These are phyloP conservation scores for Simmondsia chinensis DNA, from an alignment of 148 eudicot genomes.

Conservation along the genomic window DNA sequence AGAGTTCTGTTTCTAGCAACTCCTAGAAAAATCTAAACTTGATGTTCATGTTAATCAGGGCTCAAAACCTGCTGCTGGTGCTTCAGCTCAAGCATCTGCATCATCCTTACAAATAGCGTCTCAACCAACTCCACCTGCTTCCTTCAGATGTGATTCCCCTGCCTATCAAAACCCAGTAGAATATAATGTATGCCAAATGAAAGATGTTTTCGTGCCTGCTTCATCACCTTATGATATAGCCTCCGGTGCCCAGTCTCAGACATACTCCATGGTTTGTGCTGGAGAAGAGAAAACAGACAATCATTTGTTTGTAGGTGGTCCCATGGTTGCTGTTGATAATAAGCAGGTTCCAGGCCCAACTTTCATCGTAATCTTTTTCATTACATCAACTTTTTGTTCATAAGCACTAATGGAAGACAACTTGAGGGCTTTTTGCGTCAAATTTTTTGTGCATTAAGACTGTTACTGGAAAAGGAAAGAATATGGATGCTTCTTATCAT, in stretches of 20 bases:
- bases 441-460: too few relatives aligned
- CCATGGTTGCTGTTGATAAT: conserved; percentile 46
- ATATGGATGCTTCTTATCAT: too few relatives aligned
- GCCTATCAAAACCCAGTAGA: conserved; percentile 45
- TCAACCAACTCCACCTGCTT: conserved; percentile 55
- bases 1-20: background rate
- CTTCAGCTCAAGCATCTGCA: conserved; percentile 34
- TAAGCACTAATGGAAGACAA: too few relatives aligned
- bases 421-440: too few relatives aligned
- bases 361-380: background rate
- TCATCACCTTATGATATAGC: conserved; percentile 71
- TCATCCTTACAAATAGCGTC: conserved; percentile 39
- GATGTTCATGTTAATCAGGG: conserved; percentile 32
- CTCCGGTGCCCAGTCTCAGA: conserved; percentile 43
- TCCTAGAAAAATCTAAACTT: too few relatives aligned
- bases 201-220: conserved; percentile 43
- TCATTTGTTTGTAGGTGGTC: conserved; percentile 44
- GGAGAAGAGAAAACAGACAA: conserved; percentile 38
- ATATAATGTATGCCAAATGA: conserved; percentile 37
- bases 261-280: conserved; percentile 42
- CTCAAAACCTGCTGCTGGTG: conserved; percentile 33
- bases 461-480: too few relatives aligned
- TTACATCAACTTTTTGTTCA: background rate
- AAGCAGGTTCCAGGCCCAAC: conserved; percentile 40
- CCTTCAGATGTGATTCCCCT: conserved; percentile 46